Evolutionary conservation across 139 green algal species (phyloP).

Genomic region (Dunaliella primolecta): DNA sequence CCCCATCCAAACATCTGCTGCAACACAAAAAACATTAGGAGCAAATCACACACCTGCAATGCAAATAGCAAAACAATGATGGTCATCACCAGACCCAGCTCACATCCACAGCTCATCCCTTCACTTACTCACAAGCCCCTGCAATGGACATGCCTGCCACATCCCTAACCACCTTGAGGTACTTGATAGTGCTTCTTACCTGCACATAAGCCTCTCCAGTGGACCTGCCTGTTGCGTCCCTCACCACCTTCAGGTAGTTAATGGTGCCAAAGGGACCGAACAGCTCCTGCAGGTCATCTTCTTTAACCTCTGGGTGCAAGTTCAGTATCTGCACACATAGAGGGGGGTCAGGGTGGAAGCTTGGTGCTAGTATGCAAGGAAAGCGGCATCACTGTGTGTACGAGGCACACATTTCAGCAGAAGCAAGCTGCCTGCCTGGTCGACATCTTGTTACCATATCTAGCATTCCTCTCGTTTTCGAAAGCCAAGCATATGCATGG

Average conservation of each 20-base stretch:
- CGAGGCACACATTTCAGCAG: no score
- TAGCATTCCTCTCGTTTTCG: no score
- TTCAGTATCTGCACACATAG: conserved; percentile 25
- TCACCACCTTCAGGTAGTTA: conserved; percentile 52
- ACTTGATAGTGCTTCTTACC: conserved; percentile 50
- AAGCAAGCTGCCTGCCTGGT: no score
- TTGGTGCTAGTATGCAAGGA: no score
- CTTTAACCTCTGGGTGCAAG: conserved; percentile 48
- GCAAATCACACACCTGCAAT: no score
- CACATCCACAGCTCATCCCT: no score
- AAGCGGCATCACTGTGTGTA: no score
- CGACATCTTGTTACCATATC: no score
- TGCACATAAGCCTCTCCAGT: conserved; percentile 30
- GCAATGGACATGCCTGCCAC: conserved; percentile 9
- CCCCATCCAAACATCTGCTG: background rate
- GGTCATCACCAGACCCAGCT: no score
- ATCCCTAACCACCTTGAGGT: conserved; percentile 40
- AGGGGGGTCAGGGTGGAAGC: background rate
- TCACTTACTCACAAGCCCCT: conserved; percentile 26
- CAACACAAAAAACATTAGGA: background rate
- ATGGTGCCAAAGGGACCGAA: conserved; percentile 80
- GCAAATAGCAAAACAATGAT: no score
- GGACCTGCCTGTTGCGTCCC: conserved; percentile 15
- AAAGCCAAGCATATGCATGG: no score
- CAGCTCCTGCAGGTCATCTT: conserved; percentile 74